Percentiles rank a stretch among this genome's conserved stretches.
Evolutionary conservation across 768 basidiomycete genomes (phyloP).

Genomic region (Podaxis carcinomalis): DNA sequence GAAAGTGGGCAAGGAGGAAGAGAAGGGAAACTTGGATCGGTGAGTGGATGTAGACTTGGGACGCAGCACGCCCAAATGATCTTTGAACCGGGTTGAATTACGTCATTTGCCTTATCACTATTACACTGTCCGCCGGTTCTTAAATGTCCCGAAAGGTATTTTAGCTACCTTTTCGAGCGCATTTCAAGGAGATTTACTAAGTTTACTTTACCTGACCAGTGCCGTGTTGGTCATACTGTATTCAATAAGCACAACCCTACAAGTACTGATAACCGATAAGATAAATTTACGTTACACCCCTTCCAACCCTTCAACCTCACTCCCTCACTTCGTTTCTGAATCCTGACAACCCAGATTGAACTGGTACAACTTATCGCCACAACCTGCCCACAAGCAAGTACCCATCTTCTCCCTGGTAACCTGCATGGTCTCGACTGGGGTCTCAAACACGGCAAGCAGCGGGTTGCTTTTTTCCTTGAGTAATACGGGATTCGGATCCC

Average conservation of each 20-base stretch:
- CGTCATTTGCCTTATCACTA: not conserved
- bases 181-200: not conserved
- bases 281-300: not conserved
- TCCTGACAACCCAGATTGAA: slow-evolving; percentile 43
- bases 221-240: not conserved
- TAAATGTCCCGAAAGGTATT: too few relatives aligned
- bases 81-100: not conserved
- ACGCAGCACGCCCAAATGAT: not conserved
- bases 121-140: too few relatives aligned
- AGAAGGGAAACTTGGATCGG: not conserved
- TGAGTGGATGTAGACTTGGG: not conserved
- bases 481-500: not conserved
- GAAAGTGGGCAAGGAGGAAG: not conserved
- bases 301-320: not conserved
- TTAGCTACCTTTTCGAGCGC: not conserved
- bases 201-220: not conserved
- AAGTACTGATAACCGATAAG: not conserved
- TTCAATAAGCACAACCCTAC: not conserved
- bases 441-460: slow-evolving; percentile 29
- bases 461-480: slow-evolving; percentile 19
- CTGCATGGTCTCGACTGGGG: slow-evolving; percentile 44
- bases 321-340: not conserved
- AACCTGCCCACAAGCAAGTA: slow-evolving; percentile 50
- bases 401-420: slow-evolving; percentile 37
- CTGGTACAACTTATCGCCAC: slow-evolving; percentile 39